A percentile compares a stretch with the other conserved stretches of the same genome.
phyloP scores from a whole-genome alignment of 1,284 basidiomycete species.

The Puccinia horiana region DNA sequence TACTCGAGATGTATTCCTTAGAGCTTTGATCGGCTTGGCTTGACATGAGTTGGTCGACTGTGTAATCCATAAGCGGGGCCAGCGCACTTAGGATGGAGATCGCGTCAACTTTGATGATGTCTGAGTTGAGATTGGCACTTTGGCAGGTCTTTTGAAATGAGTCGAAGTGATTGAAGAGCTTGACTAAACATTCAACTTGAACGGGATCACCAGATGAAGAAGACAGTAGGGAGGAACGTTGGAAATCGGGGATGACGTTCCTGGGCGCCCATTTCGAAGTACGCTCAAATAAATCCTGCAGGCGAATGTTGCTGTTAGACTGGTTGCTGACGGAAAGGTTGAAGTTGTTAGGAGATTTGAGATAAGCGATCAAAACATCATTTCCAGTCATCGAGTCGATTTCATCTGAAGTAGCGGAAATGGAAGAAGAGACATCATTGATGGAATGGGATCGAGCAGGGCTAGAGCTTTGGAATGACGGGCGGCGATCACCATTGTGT shows the following conservation, averaged over 20 bases:
- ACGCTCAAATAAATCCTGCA: conserved; percentile 34
- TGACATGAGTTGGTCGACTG: conserved; percentile 4
- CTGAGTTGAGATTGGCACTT: conserved; percentile 12
- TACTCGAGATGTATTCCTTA: not conserved
- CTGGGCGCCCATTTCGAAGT: conserved; percentile 28
- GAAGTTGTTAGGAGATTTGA: conserved; percentile 31
- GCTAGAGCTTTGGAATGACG: not conserved
- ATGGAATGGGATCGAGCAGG: conserved; percentile 19
- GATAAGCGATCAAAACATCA: conserved; percentile 28
- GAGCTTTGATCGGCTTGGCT: conserved; percentile 18
- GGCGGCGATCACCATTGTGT: not conserved
- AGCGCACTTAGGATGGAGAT: conserved; percentile 38
- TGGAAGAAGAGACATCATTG: not conserved
- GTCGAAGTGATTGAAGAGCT: conserved; percentile 39
- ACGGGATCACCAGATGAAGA: not conserved
- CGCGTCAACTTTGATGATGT: conserved; percentile 40
- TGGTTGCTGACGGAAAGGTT: not conserved
- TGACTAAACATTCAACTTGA: conserved; percentile 23
- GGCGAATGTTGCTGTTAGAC: not conserved
- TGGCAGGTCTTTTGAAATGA: conserved; percentile 36
- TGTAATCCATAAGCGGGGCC: conserved; percentile 30
- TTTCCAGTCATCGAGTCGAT: conserved; percentile 8
- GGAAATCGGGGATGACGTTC: not conserved
- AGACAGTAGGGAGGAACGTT: not conserved
- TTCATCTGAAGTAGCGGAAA: conserved; percentile 15